Percentiles rank a stretch among this genome's conserved stretches.
Conservation (phyloP, 2,329 filamentous ascomycete species). For the Magnaporthales sp. region DNA sequence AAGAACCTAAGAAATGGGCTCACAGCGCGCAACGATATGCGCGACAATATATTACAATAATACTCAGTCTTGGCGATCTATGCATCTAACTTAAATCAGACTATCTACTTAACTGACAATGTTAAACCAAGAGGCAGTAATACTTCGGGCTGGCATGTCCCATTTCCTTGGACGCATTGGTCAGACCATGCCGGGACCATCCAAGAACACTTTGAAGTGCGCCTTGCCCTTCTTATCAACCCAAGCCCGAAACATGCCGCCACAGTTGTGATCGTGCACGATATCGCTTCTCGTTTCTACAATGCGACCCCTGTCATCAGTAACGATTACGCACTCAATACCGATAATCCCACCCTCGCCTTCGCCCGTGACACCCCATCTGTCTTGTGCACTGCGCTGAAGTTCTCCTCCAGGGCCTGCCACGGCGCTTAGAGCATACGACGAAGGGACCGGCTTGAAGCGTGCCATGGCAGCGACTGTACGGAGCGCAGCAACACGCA, state of each 20-base stretch:
- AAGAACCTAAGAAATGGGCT: background rate
- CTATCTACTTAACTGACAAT: background rate
- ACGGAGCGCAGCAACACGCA: slow-evolving; percentile 61
- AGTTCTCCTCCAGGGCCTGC: slow-evolving; percentile 66
- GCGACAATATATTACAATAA: slow-evolving; percentile 3
- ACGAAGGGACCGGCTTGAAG: slow-evolving; percentile 45
- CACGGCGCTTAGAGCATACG: slow-evolving; percentile 53
- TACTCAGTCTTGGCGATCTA: background rate
- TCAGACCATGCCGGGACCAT: slow-evolving; percentile 5
- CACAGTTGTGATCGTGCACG: slow-evolving; percentile 74
- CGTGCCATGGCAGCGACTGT: slow-evolving; percentile 66
- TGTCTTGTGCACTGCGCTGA: slow-evolving; percentile 61
- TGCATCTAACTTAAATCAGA: background rate
- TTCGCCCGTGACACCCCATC: slow-evolving; percentile 68
- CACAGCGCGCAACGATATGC: background rate
- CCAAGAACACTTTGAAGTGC: slow-evolving; percentile 48
- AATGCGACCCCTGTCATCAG: slow-evolving; percentile 32
- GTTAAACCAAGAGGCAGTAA: background rate
- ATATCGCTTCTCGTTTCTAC: slow-evolving; percentile 40
- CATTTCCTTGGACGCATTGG: background rate
- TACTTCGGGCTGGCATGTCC: background rate
- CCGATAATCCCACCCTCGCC: slow-evolving; percentile 83
- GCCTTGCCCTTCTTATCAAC: slow-evolving; percentile 51
- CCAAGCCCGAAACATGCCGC: slow-evolving; percentile 81
- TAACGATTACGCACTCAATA: slow-evolving; percentile 51